These are phyloP conservation scores for Aspergillus coremiiformis DNA, from an alignment of 495 filamentous ascomycete genomes.

Conservation along the genomic window DNA sequence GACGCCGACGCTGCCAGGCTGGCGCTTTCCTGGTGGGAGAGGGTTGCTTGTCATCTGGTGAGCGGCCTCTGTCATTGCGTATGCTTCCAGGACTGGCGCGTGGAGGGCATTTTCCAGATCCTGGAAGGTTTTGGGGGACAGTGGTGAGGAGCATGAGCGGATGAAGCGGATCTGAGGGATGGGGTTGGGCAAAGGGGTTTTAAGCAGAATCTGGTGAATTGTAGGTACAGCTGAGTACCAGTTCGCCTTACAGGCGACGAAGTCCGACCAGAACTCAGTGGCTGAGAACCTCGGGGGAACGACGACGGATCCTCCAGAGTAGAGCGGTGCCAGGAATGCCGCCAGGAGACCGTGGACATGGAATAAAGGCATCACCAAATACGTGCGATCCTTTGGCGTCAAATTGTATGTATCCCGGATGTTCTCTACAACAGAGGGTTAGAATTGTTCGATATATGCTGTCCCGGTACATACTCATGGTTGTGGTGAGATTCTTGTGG, in stretches of 20 bases:
- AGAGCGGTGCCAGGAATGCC: conserved; percentile 66
- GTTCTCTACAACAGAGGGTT: conserved; percentile 45
- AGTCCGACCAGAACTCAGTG: conserved; percentile 72
- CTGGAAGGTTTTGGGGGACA: conserved; percentile 70
- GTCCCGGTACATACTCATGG: conserved; percentile 50
- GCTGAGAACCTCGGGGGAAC: conserved; percentile 74
- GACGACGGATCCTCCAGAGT: conserved; percentile 64
- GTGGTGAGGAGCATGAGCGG: conserved; percentile 73
- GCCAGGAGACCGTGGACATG: conserved; percentile 82
- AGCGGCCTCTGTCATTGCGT: conserved; percentile 87
- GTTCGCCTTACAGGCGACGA: conserved; percentile 60
- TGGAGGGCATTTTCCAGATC: conserved; percentile 62
- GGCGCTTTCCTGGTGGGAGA: conserved; percentile 60
- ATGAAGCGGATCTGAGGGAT: conserved; percentile 75
- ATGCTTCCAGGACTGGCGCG: conserved; percentile 78
- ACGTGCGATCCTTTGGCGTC: conserved; percentile 59
- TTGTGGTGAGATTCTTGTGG: conserved; percentile 67
- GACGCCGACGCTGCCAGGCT: conserved; percentile 71
- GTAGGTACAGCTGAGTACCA: conserved; percentile 89
- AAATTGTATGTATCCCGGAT: conserved; percentile 68
- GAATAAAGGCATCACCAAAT: conserved; percentile 88
- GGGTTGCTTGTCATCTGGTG: conserved; percentile 89
- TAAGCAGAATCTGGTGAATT: conserved; percentile 82
- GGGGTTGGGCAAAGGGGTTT: conserved; percentile 53
- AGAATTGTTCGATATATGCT: not conserved